These are phyloP conservation scores for Platanthera guangdongensis DNA, from an alignment of 106 monocot species.

Conservation along the genomic window DNA sequence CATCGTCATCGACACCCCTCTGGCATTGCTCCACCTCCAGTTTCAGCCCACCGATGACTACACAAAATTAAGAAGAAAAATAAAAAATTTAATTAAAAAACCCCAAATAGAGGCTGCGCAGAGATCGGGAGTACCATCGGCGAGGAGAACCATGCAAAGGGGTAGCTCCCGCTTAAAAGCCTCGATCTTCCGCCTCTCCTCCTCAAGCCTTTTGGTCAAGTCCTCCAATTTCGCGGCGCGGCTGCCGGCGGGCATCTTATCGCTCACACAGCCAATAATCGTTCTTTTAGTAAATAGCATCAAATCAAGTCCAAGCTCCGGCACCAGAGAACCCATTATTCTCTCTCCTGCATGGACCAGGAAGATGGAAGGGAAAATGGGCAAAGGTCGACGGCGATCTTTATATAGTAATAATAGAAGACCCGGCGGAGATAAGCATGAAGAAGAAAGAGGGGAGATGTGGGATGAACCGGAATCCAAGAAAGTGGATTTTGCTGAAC, in stretches of 20 bases:
- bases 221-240: slow-evolving; percentile 5
- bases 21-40: slow-evolving; percentile 41
- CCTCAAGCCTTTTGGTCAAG: slow-evolving; percentile 4
- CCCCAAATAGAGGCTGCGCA: not conserved
- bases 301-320: slow-evolving; percentile 49
- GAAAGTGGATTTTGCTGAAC: not conserved
- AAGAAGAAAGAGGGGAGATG: not conserved
- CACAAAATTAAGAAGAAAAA: slow-evolving; percentile 4
- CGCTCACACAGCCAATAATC: slow-evolving; percentile 12
- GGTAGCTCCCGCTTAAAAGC: slow-evolving; percentile 20
- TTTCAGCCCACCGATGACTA: slow-evolving; percentile 55
- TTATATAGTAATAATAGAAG: not conserved
- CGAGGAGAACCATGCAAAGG: slow-evolving; percentile 18
- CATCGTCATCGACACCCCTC: not conserved
- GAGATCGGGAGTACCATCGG: slow-evolving; percentile 1
- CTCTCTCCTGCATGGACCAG: not conserved
- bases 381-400: not conserved
- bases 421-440: not conserved
- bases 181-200: slow-evolving; percentile 15
- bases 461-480: slow-evolving; percentile 12
- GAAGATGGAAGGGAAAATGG: not conserved
- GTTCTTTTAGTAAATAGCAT: slow-evolving; percentile 26
- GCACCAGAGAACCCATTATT: slow-evolving; percentile 19
- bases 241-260: slow-evolving; percentile 10
- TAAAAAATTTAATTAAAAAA: not conserved